Percentiles rank a stretch among this genome's conserved stretches.
These are phyloP conservation scores for Amanita muscaria DNA, from an alignment of 768 basidiomycete species.

Conservation along the genomic window DNA sequence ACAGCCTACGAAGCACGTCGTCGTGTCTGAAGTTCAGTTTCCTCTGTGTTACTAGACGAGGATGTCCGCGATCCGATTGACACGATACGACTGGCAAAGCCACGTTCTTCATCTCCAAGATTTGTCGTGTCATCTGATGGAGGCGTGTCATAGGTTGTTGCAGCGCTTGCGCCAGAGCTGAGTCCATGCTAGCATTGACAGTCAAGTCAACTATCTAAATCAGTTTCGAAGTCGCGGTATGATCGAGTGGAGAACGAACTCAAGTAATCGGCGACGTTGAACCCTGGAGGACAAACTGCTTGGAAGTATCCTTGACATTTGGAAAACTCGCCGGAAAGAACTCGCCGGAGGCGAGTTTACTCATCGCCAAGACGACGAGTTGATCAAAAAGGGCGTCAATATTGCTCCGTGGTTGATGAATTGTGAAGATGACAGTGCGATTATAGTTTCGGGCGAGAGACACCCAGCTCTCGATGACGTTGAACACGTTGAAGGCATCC, in stretches of 20 bases:
- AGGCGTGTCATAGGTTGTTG: constrained; percentile 27
- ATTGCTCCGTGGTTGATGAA: constrained; percentile 96
- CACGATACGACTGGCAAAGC: too few relatives aligned
- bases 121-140: constrained; percentile 31
- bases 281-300: constrained; percentile 82
- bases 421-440: constrained; percentile 93
- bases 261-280: constrained; percentile 94
- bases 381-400: constrained; percentile 96
- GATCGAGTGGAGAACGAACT: constrained; percentile 45
- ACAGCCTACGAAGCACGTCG: too few relatives aligned
- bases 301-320: constrained; percentile 79
- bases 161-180: constrained; percentile 26
- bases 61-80: too few relatives aligned
- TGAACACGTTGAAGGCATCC: constrained; percentile 92
- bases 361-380: constrained; percentile 75
- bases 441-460: constrained; percentile 84
- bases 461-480: constrained; percentile 84
- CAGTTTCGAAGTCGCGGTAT: background rate
- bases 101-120: constrained; percentile 65
- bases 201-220: constrained; percentile 56
- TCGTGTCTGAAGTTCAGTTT: too few relatives aligned
- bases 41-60: too few relatives aligned
- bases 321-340: constrained; percentile 69
- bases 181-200: constrained; percentile 44
- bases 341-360: constrained; percentile 78